Evolutionary conservation across 306 rosid species (phyloP).

Genomic region (Cicer pinnatifidum): DNA sequence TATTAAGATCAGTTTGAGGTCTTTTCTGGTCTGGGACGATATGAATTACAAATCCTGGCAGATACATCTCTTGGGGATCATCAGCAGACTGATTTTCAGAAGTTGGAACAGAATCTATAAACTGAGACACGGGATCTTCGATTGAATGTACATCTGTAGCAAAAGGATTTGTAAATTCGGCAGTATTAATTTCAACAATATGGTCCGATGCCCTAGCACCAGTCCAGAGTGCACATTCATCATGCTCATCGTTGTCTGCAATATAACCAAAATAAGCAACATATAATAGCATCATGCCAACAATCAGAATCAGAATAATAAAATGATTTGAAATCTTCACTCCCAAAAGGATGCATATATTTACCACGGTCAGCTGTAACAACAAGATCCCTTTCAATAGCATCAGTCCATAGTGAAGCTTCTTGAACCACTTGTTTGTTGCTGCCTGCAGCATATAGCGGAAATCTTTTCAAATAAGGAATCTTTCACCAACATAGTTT

Average conservation of each 20-base stretch:
- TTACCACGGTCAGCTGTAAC: constrained; percentile 14
- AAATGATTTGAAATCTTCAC: constrained; percentile 38
- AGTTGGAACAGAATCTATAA: constrained; percentile 63
- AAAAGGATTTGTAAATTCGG: constrained; percentile 55
- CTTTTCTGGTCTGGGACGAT: constrained; percentile 58
- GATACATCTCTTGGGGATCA: constrained; percentile 74
- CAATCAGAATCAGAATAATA: constrained; percentile 11
- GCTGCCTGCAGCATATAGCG: constrained; percentile 42
- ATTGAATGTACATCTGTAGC: constrained; percentile 39
- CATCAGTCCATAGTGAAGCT: constrained; percentile 43
- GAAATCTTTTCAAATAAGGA: constrained; percentile 41
- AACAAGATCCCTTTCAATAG: constrained; percentile 23
- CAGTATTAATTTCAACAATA: constrained; percentile 43
- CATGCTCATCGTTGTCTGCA: constrained; percentile 55
- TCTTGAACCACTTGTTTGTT: constrained; percentile 29
- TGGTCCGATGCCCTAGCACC: constrained; percentile 49
- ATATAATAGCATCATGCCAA: constrained; percentile 15
- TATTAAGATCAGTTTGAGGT: constrained; percentile 45
- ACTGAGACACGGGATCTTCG: constrained; percentile 61
- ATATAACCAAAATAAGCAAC: constrained; percentile 11
- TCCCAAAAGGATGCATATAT: constrained; percentile 25
- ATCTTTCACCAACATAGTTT: constrained; percentile 36
- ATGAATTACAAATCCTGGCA: constrained; percentile 83
- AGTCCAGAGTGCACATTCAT: constrained; percentile 51
- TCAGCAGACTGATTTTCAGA: constrained; percentile 56